A percentile compares a stretch with the other conserved stretches of the same genome.
Conservation (phyloP, 2,329 filamentous ascomycete genomes). For the Phialophora verrucosa region DNA sequence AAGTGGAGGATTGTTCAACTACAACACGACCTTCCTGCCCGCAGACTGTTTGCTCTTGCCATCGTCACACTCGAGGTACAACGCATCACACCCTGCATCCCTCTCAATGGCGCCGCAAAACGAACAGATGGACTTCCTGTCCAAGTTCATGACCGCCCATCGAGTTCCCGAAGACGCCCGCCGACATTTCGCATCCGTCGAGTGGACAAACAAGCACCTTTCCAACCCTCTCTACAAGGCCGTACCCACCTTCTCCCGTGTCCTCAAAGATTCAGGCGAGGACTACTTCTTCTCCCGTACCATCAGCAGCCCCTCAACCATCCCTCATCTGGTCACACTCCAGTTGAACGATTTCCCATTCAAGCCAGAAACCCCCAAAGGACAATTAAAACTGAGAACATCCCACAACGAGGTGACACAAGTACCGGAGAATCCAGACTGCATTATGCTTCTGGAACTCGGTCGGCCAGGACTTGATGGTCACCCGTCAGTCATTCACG, state of each 20-base stretch:
- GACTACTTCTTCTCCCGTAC: slow-evolving; percentile 52
- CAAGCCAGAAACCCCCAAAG: slow-evolving; percentile 36
- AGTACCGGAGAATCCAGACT: slow-evolving; percentile 43
- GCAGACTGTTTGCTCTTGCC: slow-evolving; percentile 13
- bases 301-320: slow-evolving; percentile 47
- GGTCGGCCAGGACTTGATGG: slow-evolving; percentile 47
- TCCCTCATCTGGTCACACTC: slow-evolving; percentile 50
- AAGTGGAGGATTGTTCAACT: slow-evolving; percentile 3
- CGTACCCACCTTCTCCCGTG: slow-evolving; percentile 49
- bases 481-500: slow-evolving; percentile 49
- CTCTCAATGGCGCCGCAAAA: slow-evolving; percentile 16
- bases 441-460: slow-evolving; percentile 47
- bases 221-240: slow-evolving; percentile 45
- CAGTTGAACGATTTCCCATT: slow-evolving; percentile 43
- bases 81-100: slow-evolving; percentile 8
- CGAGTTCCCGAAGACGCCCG: slow-evolving; percentile 33
- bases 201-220: slow-evolving; percentile 37
- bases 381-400: slow-evolving; percentile 28
- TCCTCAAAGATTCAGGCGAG: slow-evolving; percentile 50
- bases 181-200: slow-evolving; percentile 33
- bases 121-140: slow-evolving; percentile 33
- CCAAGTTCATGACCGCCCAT: slow-evolving; percentile 35
- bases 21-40: slow-evolving; percentile 1
- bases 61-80: slow-evolving; percentile 14
- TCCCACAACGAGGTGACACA: slow-evolving; percentile 28